Evolutionary conservation across 345 rosid genomes (phyloP), one percentile per base, ranked within the genome.

Genomic region (Citrus medica): DNA sequence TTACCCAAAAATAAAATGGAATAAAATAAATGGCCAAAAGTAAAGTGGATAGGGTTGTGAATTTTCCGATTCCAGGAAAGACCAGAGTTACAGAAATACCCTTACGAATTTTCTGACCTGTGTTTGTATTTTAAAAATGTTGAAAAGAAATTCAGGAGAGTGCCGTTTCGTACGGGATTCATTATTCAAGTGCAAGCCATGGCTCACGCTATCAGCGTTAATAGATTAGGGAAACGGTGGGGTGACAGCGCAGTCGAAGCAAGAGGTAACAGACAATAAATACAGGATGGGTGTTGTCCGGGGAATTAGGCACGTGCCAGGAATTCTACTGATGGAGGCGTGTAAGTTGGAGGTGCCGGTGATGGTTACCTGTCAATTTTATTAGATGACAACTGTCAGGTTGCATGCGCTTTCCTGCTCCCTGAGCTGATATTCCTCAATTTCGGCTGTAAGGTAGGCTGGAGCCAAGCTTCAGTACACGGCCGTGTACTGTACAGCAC

Each of bases 21-120:
- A 62, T 62, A 62, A 25, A 51, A 51, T 30, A 17, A 66, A 21
- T 32, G 22, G 27, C 22, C 37, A 28, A 48, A 46, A 67, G 51
- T 4, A 46, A 22, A 75, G 38, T 37, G 76, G 81, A 80, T 80
- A 82, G 80, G 71, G 78, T 74, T 61, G 63, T 67, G 32, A 60
- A 48, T 68, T 53, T 48, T 22, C 35, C 2, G 33, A 53, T 16
- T 46, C 7, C 13, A 28, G 12, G 16, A 53, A 21, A 9, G 13
- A 0, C 7, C 7, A 30, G 1, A 0, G 16, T 81, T 66, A 73
- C 78, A 12, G 2, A 25, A 59, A 21, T 53, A 10, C 48, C 84
- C 84, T 67, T 67, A 3, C 7, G 0, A 7, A 55, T 21, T 38
- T 68, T 10, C 55, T 38, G 56, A 42, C 9, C 16, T 9, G 22